Conservation (phyloP, 2,329 filamentous ascomycete species). For the Aspergillus viridinutans region DNA sequence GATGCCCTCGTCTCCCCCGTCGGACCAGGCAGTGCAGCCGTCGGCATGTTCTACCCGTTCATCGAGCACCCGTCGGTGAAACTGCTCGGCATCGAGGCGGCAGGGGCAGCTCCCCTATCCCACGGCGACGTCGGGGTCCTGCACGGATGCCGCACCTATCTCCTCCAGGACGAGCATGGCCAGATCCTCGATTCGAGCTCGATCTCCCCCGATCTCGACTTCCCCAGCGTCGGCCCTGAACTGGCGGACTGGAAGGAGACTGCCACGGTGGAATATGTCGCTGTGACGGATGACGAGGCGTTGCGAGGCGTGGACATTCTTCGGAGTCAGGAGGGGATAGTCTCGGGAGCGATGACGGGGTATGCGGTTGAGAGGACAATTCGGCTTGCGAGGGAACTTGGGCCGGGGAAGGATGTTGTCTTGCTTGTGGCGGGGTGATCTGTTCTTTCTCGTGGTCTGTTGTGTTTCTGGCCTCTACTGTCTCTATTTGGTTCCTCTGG, state of each 20-base stretch:
- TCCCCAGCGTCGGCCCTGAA: slow-evolving; percentile 91
- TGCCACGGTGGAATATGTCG: slow-evolving; percentile 75
- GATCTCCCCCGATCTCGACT: slow-evolving; percentile 88
- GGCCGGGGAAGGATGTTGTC: slow-evolving; percentile 77
- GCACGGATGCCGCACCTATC: slow-evolving; percentile 88
- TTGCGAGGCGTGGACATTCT: slow-evolving; percentile 79
- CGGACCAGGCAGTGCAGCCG: slow-evolving; percentile 85
- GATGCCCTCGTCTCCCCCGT: slow-evolving; percentile 98
- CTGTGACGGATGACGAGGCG: slow-evolving; percentile 85
- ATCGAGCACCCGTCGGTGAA: slow-evolving; percentile 73
- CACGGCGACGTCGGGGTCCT: slow-evolving; percentile 85
- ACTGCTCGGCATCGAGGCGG: slow-evolving; percentile 89
- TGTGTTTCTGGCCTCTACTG: not conserved
- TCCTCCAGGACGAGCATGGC: slow-evolving; percentile 82
- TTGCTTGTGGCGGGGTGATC: slow-evolving; percentile 44
- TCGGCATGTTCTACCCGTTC: slow-evolving; percentile 97
- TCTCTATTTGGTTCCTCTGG: not conserved
- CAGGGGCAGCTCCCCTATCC: slow-evolving; percentile 83
- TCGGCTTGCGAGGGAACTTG: slow-evolving; percentile 83
- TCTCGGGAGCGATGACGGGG: slow-evolving; percentile 84
- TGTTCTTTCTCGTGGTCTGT: not conserved
- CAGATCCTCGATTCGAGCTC: slow-evolving; percentile 92
- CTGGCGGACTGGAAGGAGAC: slow-evolving; percentile 85
- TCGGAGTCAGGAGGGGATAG: slow-evolving; percentile 86
- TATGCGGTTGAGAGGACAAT: slow-evolving; percentile 86